phyloP scores from a whole-genome alignment of 2,329 filamentous ascomycete genomes.

The Talaromyces marneffei region DNA sequence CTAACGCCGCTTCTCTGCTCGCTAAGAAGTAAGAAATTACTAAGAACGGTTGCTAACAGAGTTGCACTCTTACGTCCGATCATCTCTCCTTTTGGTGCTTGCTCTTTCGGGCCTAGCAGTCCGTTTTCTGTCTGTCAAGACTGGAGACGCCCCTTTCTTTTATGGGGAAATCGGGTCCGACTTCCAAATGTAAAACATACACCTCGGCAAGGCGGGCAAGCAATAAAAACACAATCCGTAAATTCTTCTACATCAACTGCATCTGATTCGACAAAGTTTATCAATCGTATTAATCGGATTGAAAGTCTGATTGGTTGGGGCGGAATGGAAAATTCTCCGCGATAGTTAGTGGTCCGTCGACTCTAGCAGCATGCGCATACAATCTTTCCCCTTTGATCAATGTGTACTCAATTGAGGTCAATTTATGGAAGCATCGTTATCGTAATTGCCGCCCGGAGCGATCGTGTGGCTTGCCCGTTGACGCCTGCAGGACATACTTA shows the following conservation, averaged over 20 bases:
- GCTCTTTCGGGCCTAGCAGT: neutral
- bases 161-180: neutral
- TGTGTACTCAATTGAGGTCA: neutral
- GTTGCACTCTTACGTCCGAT: neutral
- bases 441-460: neutral
- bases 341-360: too few relatives aligned
- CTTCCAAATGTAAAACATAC: neutral
- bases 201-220: neutral
- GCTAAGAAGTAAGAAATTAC: too few relatives aligned
- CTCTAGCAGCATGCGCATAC: too few relatives aligned
- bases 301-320: neutral
- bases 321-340: neutral
- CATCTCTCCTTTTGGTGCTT: neutral
- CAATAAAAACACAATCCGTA: neutral
- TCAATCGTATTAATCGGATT: neutral
- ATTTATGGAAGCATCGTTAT: neutral
- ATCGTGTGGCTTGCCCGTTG: slow-evolving; percentile 2
- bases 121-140: too few relatives aligned
- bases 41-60: too few relatives aligned
- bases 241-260: neutral
- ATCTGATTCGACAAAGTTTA: neutral
- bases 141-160: neutral
- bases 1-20: neutral
- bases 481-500: slow-evolving; percentile 4
- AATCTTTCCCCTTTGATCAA: neutral